Evolutionary conservation across 768 basidiomycete species (phyloP).

Genomic region (Agrocybe pediades): DNA sequence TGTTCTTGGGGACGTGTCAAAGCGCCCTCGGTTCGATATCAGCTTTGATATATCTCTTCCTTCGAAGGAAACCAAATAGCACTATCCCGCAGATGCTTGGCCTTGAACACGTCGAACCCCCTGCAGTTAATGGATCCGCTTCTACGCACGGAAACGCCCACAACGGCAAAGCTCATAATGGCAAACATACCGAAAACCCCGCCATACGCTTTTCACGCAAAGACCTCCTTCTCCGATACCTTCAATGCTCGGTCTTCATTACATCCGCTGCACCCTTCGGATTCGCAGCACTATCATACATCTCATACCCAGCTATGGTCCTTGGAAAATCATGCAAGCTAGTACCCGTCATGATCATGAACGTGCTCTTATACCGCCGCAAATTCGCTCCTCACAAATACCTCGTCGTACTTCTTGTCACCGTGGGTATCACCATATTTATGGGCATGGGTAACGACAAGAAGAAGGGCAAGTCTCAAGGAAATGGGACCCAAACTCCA

Average conservation of each 20-base stretch:
- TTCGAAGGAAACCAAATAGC: constrained; percentile 57
- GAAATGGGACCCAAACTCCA: constrained; percentile 32
- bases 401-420: constrained; percentile 91
- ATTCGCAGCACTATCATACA: constrained; percentile 92
- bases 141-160: constrained; percentile 32
- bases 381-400: constrained; percentile 94
- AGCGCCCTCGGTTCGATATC: constrained; percentile 77
- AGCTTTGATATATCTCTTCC: constrained; percentile 72
- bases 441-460: constrained; percentile 82
- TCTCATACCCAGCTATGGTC: constrained; percentile 98
- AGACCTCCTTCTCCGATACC: constrained; percentile 68
- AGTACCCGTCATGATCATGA: constrained; percentile 98
- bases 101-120: constrained; percentile 40
- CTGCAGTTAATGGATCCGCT: constrained; percentile 30
- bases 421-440: constrained; percentile 87
- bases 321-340: constrained; percentile 99
- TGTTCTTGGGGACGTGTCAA: constrained; percentile 86
- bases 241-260: constrained; percentile 86
- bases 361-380: constrained; percentile 92
- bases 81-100: constrained; percentile 63
- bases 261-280: constrained; percentile 94
- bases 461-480: constrained; percentile 39
- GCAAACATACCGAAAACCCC: constrained; percentile 30
- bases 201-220: constrained; percentile 38
- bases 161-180: background rate